A percentile compares a stretch with the other conserved stretches of the same genome.
phyloP scores from a whole-genome alignment of 148 eudicot species.

The Agrostemma githago region DNA sequence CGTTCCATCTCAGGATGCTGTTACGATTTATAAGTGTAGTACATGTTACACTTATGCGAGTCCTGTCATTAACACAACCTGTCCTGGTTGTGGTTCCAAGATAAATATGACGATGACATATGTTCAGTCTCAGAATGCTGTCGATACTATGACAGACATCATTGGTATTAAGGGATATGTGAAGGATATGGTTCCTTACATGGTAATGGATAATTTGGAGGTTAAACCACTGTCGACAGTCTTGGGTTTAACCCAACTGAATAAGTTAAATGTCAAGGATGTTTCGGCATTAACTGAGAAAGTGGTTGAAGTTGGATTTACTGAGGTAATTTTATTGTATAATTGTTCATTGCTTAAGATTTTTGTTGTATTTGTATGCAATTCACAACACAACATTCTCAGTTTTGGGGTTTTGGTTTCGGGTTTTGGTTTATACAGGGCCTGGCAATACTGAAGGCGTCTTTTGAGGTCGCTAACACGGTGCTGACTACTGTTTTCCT shows the following conservation, averaged over 20 bases:
- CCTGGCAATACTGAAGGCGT: too few relatives aligned
- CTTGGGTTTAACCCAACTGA: not conserved
- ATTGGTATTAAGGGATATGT: constrained; percentile 12
- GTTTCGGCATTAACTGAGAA: constrained; percentile 11
- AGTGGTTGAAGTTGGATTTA: constrained; percentile 13
- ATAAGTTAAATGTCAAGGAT: constrained; percentile 1
- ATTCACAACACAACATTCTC: too few relatives aligned
- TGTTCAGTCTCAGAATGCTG: not conserved
- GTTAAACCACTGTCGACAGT: constrained; percentile 19
- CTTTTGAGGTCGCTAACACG: too few relatives aligned
- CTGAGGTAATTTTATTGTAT: constrained; percentile 9
- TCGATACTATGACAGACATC: not conserved
- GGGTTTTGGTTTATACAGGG: not conserved
- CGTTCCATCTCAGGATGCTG: too few relatives aligned
- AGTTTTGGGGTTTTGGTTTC: too few relatives aligned
- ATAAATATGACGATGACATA: not conserved
- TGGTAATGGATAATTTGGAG: constrained; percentile 23
- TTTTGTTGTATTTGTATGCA: too few relatives aligned
- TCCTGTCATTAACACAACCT: too few relatives aligned
- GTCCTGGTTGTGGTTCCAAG: too few relatives aligned
- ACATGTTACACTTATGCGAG: too few relatives aligned
- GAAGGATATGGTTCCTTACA: constrained; percentile 11
- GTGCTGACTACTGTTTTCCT: too few relatives aligned
- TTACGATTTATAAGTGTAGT: too few relatives aligned
- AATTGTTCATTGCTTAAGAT: not conserved